Conservation (phyloP, 2,329 filamentous ascomycete genomes). For the Acephala macrosclerotiorum region DNA sequence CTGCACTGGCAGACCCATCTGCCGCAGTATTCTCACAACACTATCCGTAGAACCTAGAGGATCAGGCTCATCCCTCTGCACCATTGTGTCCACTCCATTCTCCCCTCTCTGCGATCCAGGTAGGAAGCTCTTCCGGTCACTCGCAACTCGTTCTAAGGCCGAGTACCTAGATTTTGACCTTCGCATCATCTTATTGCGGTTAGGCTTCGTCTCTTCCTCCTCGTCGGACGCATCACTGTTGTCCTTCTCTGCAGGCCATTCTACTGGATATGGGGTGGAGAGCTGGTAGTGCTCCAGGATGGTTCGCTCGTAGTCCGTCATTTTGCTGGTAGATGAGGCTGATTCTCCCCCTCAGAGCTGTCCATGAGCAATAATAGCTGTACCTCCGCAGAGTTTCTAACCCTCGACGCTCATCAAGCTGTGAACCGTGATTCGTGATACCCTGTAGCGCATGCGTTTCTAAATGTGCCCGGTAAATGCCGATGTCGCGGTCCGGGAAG, state of each 20-base stretch:
- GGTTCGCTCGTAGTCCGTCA: slow-evolving; percentile 77
- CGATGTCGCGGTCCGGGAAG: not conserved
- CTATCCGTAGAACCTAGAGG: slow-evolving; percentile 88
- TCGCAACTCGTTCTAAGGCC: slow-evolving; percentile 78
- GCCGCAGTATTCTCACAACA: slow-evolving; percentile 80
- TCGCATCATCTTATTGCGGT: slow-evolving; percentile 56
- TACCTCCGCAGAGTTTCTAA: not conserved
- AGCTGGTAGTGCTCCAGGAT: slow-evolving; percentile 93
- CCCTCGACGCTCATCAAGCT: not conserved
- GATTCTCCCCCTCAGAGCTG: not conserved
- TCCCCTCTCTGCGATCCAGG: slow-evolving; percentile 73
- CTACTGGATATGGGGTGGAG: slow-evolving; percentile 75
- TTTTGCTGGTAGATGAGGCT: slow-evolving; percentile 33
- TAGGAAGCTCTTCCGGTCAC: slow-evolving; percentile 68
- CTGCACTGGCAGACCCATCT: slow-evolving; percentile 80
- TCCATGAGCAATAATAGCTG: not conserved
- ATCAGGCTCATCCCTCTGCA: slow-evolving; percentile 92
- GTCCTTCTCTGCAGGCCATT: slow-evolving; percentile 88
- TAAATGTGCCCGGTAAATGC: slow-evolving; percentile 12
- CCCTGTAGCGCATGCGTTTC: not conserved
- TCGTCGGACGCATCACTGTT: slow-evolving; percentile 72
- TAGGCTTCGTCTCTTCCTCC: slow-evolving; percentile 55
- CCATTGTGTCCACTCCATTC: slow-evolving; percentile 76
- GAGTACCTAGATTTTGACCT: slow-evolving; percentile 82
- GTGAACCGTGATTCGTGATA: not conserved